Percentiles rank a stretch among this genome's conserved stretches.
These are phyloP conservation scores for Raphidocelis subcapitata DNA, from an alignment of 139 green algal species.

Conservation along the genomic window DNA sequence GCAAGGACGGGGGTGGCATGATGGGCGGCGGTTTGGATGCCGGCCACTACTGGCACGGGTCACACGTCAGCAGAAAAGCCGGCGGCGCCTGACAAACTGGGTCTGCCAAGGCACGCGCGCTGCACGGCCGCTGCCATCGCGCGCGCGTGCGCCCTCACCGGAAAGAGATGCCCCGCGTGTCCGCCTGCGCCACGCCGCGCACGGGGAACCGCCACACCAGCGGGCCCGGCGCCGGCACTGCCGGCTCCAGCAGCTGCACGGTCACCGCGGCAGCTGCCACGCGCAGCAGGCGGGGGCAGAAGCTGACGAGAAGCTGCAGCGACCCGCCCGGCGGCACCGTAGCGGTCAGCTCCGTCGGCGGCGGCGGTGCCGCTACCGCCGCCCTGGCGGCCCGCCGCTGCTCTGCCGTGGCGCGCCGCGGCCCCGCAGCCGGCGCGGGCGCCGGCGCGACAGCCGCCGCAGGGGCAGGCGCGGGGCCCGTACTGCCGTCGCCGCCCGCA, in stretches of 20 bases:
- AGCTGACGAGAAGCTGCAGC: constrained; percentile 20
- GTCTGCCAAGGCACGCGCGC: no score
- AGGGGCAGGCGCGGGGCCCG: no score
- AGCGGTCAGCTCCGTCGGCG: neutral
- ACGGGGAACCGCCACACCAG: constrained; percentile 13
- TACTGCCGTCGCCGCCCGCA: no score
- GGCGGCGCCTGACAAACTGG: no score
- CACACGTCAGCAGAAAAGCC: no score
- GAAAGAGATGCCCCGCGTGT: constrained; percentile 15
- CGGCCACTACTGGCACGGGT: no score
- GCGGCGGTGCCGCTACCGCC: neutral
- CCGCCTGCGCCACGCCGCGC: constrained; percentile 6
- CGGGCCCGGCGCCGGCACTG: constrained; percentile 6
- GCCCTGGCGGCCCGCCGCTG: neutral
- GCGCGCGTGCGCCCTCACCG: no score
- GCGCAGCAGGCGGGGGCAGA: constrained; percentile 1
- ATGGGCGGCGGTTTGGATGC: no score
- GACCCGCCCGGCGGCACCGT: neutral
- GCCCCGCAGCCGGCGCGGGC: neutral
- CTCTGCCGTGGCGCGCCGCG: no score
- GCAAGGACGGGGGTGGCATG: no score
- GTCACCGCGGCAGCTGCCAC: constrained; percentile 4
- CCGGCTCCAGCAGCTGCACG: constrained; percentile 11
- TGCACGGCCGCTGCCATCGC: no score
- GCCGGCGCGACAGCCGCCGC: no score